Base-by-base conservation (phyloP, 306 rosid genomes). In the Argentina anserina region DNA sequence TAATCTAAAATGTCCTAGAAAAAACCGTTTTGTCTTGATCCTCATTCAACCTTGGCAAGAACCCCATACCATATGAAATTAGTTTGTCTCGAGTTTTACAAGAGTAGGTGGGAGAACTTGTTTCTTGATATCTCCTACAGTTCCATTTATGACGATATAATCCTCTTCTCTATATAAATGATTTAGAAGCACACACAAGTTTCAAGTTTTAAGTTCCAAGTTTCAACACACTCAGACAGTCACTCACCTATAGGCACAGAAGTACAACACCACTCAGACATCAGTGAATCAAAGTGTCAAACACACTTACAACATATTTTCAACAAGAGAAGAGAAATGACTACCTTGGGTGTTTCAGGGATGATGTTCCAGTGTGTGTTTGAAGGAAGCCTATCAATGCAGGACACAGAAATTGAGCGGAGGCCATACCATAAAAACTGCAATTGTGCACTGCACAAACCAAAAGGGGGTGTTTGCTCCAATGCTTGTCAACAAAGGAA, bases 381-480 rank as follows among this genome's bases (percentile, higher is more conserved):
- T 78, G 84, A 86, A 80, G 93, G 87, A 82, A 80, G 90, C 45
- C 65, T 88, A 20, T 83, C 90, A 56, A 39, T 82, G 76, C 69
- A 69, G 34, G 94, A 88, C 66, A 83, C 21, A 20, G 87, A 80
- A 40, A 71, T 82, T 45, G 86, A 85, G 53, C 20, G 94, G 25
- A 87, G 96, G 73, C 98, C 96, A 14, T 90, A 88, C 81, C 94
- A 83, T 60, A 76, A 76, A 14, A 76, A 76, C 65, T 83, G 86
- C 47, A 29, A 71, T 9, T 83, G 86, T 13, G 78, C 81, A 0
- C 75, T 79, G 0, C 79, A 76, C 70, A 65, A 26, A 13, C 36
- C 64, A 4, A 70, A 70, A 18, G 49, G 49, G 0, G 45, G 71
- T 55, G 36, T 14, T 21, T 20, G 6, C n/a, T 58, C 23, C 40